Evolutionary conservation across 176 grass and related monocot species (phyloP), one percentile per base, ranked within the genome.

Genomic region (Rhynchospora tenuis): DNA sequence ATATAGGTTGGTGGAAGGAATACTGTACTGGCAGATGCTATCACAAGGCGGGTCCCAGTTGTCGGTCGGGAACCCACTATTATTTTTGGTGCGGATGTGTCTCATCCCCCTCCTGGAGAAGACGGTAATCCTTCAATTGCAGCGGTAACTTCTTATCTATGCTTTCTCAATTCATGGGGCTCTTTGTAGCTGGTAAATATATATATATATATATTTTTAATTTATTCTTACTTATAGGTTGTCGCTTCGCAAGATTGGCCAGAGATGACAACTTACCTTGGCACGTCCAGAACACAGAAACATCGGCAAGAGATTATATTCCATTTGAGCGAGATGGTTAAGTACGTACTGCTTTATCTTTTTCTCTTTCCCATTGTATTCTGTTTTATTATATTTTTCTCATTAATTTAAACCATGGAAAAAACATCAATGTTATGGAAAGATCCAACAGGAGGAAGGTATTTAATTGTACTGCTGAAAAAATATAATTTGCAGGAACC

Each of bases 181-280:
- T 69, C 29, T n/a, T 23, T 12, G 26, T 6, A 33, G 28, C 5
- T 33, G 0, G 28, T 66, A 65, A 65, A 33, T 65, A 16, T 12
- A 16, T 33, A 16, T 27, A 33, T 33, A 33, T 33, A 33, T 33
- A 33, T 38, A 38, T 29, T 29, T 64, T 10, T 16, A 16, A 31
- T 65, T 33, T 33, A 16, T 33, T 31, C 16, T 33, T 1, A 1
- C n/a, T 64, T 86, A 38, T 63, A 94, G 87, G 89, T 94, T 88
- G 87, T 94, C 27, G 92, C 87, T 78, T 93, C 91, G 59, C 91
- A 93, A 85, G 91, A 93, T 27, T 93, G 91, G 91, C 91, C 89
- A 19, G 89, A 91, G 84, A 86, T 93, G 79, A 91, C 91, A 59
- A 93, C 88, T 38, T 93, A 93, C 64, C 84, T 84, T 65, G 91